Conservation (phyloP, 495 filamentous ascomycete genomes). For the Elasticomyces elasticus region DNA sequence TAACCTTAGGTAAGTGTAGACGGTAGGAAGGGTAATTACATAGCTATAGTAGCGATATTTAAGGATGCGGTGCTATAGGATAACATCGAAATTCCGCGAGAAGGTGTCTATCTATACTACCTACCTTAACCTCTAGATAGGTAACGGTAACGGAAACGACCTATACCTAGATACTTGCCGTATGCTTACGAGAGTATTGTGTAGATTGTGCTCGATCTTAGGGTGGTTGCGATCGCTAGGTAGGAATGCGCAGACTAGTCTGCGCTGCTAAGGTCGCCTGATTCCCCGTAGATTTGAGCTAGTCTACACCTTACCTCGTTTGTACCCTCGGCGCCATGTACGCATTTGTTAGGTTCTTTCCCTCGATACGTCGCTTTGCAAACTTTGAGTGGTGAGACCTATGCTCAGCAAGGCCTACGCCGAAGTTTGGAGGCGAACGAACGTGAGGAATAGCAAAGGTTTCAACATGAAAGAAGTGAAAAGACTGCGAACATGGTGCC, state of each 20-base stretch:
- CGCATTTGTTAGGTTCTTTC: background rate
- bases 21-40: background rate
- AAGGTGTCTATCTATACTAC: background rate
- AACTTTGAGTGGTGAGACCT: background rate
- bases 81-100: background rate
- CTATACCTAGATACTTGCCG: background rate
- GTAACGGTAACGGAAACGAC: background rate
- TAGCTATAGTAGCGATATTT: background rate
- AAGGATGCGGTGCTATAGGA: background rate
- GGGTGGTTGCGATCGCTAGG: background rate
- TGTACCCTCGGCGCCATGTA: background rate
- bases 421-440: background rate
- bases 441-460: background rate
- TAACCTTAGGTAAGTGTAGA: background rate
- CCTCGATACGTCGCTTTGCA: background rate
- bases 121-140: background rate
- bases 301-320: background rate
- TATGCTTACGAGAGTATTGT: background rate
- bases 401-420: background rate
- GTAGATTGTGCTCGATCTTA: background rate
- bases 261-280: background rate
- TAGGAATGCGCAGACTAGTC: background rate
- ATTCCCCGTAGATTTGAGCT: background rate
- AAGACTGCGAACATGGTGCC: no score
- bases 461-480: background rate